A percentile compares a stretch with the other conserved stretches of the same genome.
Evolutionary conservation across 2,329 filamentous ascomycete genomes (phyloP).

Genomic region (Mariannaea elegans): DNA sequence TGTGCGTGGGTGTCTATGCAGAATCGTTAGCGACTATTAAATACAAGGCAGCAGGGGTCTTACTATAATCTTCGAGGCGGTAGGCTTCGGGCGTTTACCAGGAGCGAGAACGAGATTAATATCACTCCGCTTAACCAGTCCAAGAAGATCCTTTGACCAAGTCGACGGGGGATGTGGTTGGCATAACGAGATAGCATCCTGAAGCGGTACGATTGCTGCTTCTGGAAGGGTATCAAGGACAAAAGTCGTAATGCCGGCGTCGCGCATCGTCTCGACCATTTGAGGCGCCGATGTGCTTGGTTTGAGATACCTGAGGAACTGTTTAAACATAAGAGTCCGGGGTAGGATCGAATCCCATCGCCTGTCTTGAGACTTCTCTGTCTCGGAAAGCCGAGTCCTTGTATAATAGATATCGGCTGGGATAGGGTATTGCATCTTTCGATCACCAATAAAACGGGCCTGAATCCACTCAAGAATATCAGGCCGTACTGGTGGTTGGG

Average conservation of each 20-base stretch:
- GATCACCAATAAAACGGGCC: conserved; percentile 51
- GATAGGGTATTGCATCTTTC: conserved; percentile 50
- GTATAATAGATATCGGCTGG: conserved; percentile 56
- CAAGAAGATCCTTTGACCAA: conserved; percentile 77
- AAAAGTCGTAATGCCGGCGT: conserved; percentile 71
- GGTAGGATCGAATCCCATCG: conserved; percentile 64
- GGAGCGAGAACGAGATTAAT: conserved; percentile 72
- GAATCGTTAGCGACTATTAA: conserved; percentile 35
- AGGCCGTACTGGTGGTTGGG: conserved; percentile 46
- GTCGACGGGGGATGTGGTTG: conserved; percentile 81
- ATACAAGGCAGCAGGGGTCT: conserved; percentile 25
- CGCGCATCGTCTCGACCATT: conserved; percentile 78
- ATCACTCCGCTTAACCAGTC: conserved; percentile 83
- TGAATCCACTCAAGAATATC: conserved; percentile 65
- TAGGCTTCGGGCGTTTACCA: conserved; percentile 40
- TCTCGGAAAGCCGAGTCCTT: conserved; percentile 46
- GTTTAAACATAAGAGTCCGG: conserved; percentile 74
- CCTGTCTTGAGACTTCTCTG: conserved; percentile 47
- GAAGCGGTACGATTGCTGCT: conserved; percentile 79
- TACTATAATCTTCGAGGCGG: conserved; percentile 54
- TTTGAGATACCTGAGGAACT: conserved; percentile 69
- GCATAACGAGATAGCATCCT: conserved; percentile 85
- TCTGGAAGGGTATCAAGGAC: conserved; percentile 87
- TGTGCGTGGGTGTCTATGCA: conserved; percentile 67
- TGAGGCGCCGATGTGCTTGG: conserved; percentile 62